phyloP scores from a whole-genome alignment of 2,329 filamentous ascomycete species.

The Aspergillus candidus region DNA sequence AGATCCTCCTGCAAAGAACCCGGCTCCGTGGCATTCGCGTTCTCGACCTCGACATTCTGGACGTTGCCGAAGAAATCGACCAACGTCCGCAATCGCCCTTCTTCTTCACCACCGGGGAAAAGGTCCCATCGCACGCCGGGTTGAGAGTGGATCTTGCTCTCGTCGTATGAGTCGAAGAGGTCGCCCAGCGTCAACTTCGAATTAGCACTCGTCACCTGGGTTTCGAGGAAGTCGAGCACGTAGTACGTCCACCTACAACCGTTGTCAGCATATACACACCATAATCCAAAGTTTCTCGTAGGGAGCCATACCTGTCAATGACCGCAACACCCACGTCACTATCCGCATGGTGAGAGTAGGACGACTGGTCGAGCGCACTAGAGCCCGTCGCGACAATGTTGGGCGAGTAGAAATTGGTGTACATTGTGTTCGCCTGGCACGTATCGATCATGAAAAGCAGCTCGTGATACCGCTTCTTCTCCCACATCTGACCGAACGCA shows the following conservation, averaged over 20 bases:
- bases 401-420: conserved; percentile 93
- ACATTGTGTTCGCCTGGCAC: conserved; percentile 99
- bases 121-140: conserved; percentile 91
- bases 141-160: conserved; percentile 86
- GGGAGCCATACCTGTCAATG: conserved; percentile 62
- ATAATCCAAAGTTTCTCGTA: too few relatives aligned
- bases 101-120: conserved; percentile 77
- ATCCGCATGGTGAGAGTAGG: conserved; percentile 95
- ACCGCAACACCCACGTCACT: conserved; percentile 97
- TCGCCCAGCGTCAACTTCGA: conserved; percentile 88
- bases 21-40: conserved; percentile 49
- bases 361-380: conserved; percentile 89
- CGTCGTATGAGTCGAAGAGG: conserved; percentile 93
- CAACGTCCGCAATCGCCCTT: conserved; percentile 70
- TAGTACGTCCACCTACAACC: conserved; percentile 74
- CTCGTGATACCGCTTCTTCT: conserved; percentile 98
- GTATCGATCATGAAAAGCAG: conserved; percentile 99
- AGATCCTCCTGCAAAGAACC: conserved; percentile 61
- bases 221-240: conserved; percentile 93
- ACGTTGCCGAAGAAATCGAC: conserved; percentile 99
- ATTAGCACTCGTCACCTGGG: conserved; percentile 75
- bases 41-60: conserved; percentile 88
- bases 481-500: conserved; percentile 99
- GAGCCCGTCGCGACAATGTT: conserved; percentile 98
- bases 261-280: too few relatives aligned